These are phyloP conservation scores for Mycena belliarum DNA, from an alignment of 768 basidiomycete genomes.

Conservation along the genomic window DNA sequence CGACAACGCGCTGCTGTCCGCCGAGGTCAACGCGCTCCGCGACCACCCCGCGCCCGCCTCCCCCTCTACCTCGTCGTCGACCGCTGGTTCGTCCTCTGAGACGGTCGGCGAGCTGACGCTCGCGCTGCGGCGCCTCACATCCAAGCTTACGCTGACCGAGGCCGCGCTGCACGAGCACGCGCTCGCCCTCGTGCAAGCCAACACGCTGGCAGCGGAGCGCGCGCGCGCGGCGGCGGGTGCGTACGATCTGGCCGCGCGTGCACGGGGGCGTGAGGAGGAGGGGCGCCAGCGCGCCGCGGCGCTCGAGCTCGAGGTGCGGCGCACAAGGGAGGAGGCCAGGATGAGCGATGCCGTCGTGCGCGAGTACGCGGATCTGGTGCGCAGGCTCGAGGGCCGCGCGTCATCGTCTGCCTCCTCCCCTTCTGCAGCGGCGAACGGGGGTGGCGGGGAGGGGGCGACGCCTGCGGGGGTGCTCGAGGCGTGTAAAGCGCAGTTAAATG, in stretches of 20 bases:
- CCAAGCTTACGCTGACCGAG: conserved; percentile 68
- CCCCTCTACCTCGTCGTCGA: not conserved
- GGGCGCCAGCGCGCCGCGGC: conserved; percentile 48
- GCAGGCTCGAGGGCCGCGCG: conserved; percentile 49
- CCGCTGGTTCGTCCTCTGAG: not conserved
- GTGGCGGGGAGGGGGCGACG: not conserved
- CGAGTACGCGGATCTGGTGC: conserved; percentile 77
- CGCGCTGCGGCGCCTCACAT: conserved; percentile 64
- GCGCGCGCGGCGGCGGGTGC: conserved; percentile 49
- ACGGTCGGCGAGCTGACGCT: conserved; percentile 52
- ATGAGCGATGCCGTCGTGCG: conserved; percentile 66
- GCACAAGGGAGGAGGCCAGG: conserved; percentile 56
- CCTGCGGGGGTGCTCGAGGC: not conserved
- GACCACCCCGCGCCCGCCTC: conserved; percentile 38
- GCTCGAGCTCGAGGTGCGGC: conserved; percentile 45
- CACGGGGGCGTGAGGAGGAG: conserved; percentile 58
- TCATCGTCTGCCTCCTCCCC: conserved; percentile 29
- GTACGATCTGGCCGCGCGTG: conserved; percentile 53
- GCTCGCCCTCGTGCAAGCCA: conserved; percentile 43
- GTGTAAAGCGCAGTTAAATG: not conserved
- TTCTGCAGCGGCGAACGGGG: too few species aligned
- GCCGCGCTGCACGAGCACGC: conserved; percentile 50
- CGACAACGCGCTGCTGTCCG: conserved; percentile 42
- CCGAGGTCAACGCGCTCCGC: conserved; percentile 43
- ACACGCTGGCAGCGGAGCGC: conserved; percentile 45